Conservation (phyloP, 78 protist genomes). For the Tieghemostelium lacteum region DNA sequence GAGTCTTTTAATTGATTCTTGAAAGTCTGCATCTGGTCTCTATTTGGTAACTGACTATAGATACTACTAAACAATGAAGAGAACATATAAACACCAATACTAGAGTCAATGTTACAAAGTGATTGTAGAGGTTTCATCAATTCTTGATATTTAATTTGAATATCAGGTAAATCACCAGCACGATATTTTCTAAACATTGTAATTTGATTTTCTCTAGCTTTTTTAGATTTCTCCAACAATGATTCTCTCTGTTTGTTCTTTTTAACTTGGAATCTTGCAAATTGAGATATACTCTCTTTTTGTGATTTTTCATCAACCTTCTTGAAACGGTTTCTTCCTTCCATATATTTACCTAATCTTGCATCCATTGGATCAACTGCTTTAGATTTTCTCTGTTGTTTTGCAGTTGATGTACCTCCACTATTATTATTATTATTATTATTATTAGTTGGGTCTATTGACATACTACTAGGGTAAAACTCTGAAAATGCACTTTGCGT, state of each 20-base stretch:
- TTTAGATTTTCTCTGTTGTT: background rate
- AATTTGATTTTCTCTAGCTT: slow-evolving; percentile 72
- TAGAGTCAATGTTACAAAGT: slow-evolving; percentile 58
- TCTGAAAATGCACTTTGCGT: slow-evolving; percentile 64
- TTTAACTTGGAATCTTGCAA: slow-evolving; percentile 57
- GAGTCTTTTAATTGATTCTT: slow-evolving; percentile 11
- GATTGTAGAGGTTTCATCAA: slow-evolving; percentile 63
- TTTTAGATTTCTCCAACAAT: slow-evolving; percentile 19
- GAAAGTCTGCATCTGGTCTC: background rate
- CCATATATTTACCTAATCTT: background rate
- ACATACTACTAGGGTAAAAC: slow-evolving; percentile 65
- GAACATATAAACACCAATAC: slow-evolving; percentile 59
- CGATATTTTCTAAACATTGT: slow-evolving; percentile 81
- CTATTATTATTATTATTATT: background rate
- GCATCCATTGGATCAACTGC: background rate
- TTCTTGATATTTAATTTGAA: slow-evolving; percentile 70
- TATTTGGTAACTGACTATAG: slow-evolving; percentile 25
- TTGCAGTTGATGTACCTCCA: background rate
- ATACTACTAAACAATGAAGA: slow-evolving; percentile 33
- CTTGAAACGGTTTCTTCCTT: slow-evolving; percentile 47
- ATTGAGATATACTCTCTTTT: slow-evolving; percentile 13
- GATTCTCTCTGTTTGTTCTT: slow-evolving; percentile 28
- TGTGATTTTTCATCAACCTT: slow-evolving; percentile 8
- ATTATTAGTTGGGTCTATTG: too few relatives aligned
- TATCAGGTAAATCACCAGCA: slow-evolving; percentile 89